Evolutionary conservation across 2,329 filamentous ascomycete genomes (phyloP).

Genomic region (Chalaropsis ovoidea): DNA sequence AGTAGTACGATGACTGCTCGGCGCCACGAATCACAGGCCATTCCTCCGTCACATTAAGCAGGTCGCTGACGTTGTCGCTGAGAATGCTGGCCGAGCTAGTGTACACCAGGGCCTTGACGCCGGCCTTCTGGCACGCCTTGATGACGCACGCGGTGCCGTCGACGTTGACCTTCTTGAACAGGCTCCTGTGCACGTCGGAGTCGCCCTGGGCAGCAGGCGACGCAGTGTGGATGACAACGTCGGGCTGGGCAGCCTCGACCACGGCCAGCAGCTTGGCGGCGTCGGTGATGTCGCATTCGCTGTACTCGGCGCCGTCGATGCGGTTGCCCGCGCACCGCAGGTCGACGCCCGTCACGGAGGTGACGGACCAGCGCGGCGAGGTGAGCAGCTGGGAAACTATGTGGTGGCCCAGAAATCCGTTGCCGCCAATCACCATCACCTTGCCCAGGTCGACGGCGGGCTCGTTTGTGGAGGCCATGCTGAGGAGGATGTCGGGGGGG

Average conservation of each 20-base stretch:
- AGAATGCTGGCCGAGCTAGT: conserved; percentile 83
- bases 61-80: conserved; percentile 67
- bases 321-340: conserved; percentile 61
- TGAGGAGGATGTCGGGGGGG: background rate
- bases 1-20: conserved; percentile 70
- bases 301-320: conserved; percentile 50
- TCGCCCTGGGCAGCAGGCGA: conserved; percentile 52
- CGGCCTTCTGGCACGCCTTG: conserved; percentile 57
- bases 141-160: conserved; percentile 73
- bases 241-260: conserved; percentile 58
- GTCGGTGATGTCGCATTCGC: conserved; percentile 69
- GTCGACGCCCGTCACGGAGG: conserved; percentile 59
- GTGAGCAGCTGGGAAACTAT: conserved; percentile 63
- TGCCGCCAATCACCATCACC: conserved; percentile 71
- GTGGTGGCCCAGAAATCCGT: conserved; percentile 75
- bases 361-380: conserved; percentile 35
- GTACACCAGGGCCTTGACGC: conserved; percentile 76
- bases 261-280: conserved; percentile 48
- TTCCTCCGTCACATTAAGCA: conserved; percentile 75
- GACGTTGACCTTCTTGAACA: conserved; percentile 77
- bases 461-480: background rate
- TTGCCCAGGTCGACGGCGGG: conserved; percentile 44
- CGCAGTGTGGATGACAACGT: conserved; percentile 86
- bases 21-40: conserved; percentile 66
- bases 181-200: conserved; percentile 44